A percentile compares a stretch with the other conserved stretches of the same genome.
Conservation (phyloP, 495 filamentous ascomycete species). For the Neurospora discreta region DNA sequence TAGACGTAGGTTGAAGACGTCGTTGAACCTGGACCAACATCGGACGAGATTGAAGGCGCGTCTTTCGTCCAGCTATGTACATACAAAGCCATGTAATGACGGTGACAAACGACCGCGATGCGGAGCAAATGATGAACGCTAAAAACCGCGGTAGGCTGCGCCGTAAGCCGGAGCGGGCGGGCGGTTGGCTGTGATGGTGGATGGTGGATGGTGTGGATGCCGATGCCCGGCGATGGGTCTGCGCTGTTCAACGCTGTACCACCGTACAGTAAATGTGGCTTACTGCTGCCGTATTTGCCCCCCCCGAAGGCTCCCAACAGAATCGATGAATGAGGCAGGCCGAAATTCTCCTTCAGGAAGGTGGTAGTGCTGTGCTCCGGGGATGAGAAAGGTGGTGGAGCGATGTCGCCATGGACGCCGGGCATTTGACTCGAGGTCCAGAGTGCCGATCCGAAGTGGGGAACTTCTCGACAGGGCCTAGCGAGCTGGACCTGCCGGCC, state of each 20-base stretch:
- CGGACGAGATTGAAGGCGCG: neutral
- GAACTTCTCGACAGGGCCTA: neutral
- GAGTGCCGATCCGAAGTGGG: neutral
- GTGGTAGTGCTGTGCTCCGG: neutral
- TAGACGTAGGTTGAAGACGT: neutral
- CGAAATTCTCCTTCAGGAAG: neutral
- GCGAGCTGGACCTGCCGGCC: neutral
- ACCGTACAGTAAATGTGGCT: neutral
- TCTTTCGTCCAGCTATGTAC: neutral
- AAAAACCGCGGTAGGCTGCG: neutral
- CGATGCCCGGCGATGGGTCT: neutral
- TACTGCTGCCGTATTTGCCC: neutral
- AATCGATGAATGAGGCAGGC: neutral
- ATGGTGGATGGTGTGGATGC: neutral
- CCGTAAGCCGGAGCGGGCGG: neutral
- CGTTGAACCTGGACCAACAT: neutral
- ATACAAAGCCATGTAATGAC: neutral
- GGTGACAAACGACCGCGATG: neutral
- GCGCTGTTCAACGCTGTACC: neutral
- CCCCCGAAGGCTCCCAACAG: neutral
- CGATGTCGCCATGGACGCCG: neutral
- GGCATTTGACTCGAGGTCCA: neutral
- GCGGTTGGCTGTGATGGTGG: neutral
- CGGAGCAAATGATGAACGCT: neutral
- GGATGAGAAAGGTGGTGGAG: neutral